Conservation (phyloP, 2,329 filamentous ascomycete species). For the Aspergillus sp. region DNA sequence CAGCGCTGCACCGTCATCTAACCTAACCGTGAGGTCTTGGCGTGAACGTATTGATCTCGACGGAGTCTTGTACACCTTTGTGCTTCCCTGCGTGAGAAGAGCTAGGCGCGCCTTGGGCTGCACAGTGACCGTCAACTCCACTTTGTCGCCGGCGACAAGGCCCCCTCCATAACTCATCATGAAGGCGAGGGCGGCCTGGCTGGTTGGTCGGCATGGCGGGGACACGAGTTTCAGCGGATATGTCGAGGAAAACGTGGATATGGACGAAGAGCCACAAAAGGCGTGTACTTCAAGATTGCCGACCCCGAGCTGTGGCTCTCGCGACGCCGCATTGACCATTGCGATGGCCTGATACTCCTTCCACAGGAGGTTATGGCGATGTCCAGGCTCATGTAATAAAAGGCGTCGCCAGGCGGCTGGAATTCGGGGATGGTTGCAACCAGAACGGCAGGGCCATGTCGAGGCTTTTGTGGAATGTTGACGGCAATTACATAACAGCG, state of each 20-base stretch:
- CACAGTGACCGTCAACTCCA: background rate
- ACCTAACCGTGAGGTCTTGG: background rate
- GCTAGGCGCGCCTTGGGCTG: background rate
- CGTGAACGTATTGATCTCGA: background rate
- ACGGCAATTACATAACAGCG: no score
- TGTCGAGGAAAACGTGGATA: constrained; percentile 25
- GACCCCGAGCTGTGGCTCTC: background rate
- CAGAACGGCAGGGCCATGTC: background rate
- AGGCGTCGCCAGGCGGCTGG: background rate
- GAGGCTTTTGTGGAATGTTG: no score
- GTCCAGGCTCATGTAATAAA: background rate
- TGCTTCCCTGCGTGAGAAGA: background rate
- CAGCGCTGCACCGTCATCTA: background rate
- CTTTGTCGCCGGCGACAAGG: background rate
- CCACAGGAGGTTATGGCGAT: constrained; percentile 45
- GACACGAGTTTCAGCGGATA: constrained; percentile 21
- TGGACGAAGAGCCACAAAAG: constrained; percentile 27
- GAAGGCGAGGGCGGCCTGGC: background rate
- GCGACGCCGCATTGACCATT: background rate
- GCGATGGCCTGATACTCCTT: constrained; percentile 15
- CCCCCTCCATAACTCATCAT: background rate
- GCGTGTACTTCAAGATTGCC: constrained; percentile 38
- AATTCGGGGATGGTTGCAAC: constrained; percentile 3
- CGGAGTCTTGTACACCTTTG: background rate
- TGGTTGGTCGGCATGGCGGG: background rate